These are phyloP conservation scores for Fusarium dimerum DNA, from an alignment of 2,329 filamentous ascomycete species.

Conservation along the genomic window DNA sequence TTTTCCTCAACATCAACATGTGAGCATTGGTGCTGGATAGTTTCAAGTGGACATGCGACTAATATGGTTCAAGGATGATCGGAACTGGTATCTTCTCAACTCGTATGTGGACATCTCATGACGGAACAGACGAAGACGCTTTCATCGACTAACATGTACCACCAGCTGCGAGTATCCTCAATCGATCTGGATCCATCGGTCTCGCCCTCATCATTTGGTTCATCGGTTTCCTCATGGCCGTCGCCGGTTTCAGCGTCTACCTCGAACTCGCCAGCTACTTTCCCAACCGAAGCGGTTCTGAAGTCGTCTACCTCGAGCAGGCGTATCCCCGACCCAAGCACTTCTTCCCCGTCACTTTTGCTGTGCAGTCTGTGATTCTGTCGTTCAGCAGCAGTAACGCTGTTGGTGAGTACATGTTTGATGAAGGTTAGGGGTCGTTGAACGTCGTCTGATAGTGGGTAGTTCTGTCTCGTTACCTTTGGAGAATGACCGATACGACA, in stretches of 20 bases:
- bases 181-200: conserved; percentile 61
- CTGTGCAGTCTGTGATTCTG: conserved; percentile 63
- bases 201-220: conserved; percentile 65
- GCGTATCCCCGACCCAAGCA: conserved; percentile 64
- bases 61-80: conserved; percentile 61
- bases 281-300: conserved; percentile 64
- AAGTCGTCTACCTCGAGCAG: conserved; percentile 70
- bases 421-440: too few relatives aligned
- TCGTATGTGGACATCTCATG: conserved; percentile 43
- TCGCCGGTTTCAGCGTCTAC: conserved; percentile 57
- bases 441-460: too few relatives aligned
- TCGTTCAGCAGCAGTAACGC: conserved; percentile 68
- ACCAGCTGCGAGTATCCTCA: conserved; percentile 55
- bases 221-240: conserved; percentile 59
- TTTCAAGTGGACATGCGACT: not conserved
- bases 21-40: not conserved
- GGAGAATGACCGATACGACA: conserved; percentile 50
- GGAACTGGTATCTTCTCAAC: conserved; percentile 65
- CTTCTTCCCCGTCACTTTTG: conserved; percentile 65
- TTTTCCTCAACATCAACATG: conserved; percentile 61
- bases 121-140: not conserved
- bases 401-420: conserved; percentile 35
- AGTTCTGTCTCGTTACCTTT: conserved; percentile 65
- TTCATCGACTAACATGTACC: not conserved
- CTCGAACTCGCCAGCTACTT: conserved; percentile 67